phyloP scores from a whole-genome alignment of 192 early-diverging fungal species.

The Podila horticola region DNA sequence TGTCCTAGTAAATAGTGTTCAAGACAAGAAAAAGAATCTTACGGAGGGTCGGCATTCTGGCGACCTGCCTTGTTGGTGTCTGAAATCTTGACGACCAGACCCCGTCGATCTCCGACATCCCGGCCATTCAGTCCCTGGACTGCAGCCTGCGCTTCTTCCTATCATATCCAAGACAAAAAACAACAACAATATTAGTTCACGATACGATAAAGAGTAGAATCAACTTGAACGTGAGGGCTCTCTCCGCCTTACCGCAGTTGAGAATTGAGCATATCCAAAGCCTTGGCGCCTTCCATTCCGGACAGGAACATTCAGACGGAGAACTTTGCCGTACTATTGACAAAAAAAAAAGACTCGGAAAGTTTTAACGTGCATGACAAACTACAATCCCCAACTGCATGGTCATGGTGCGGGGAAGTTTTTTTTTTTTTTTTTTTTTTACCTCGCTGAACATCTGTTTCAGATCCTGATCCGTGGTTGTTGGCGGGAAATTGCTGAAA shows the following conservation, averaged over 20 bases:
- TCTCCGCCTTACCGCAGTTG: not conserved
- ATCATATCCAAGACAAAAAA: not conserved
- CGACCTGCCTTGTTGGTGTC: constrained; percentile 8
- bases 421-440: not conserved
- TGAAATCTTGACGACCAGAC: constrained; percentile 38
- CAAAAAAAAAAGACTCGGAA: not conserved
- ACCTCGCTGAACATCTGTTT: constrained; percentile 28
- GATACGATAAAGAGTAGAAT: too few relatives aligned
- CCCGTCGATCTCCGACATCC: constrained; percentile 32
- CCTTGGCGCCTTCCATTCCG: not conserved
- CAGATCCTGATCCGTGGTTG: constrained; percentile 16
- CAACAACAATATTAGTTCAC: not conserved
- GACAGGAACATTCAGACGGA: not conserved
- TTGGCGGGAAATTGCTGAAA: constrained; percentile 25
- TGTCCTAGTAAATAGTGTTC: not conserved
- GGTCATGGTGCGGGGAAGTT: too few relatives aligned
- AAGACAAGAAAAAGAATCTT: not conserved
- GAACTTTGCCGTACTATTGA: not conserved
- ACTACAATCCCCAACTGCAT: too few relatives aligned
- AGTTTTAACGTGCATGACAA: not conserved
- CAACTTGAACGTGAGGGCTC: too few relatives aligned
- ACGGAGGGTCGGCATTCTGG: constrained; percentile 12
- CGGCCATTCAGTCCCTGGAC: constrained; percentile 24
- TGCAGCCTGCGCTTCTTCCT: constrained; percentile 46
- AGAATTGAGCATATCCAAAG: not conserved